Percentiles rank a stretch among this genome's conserved stretches.
Evolutionary conservation across 2,329 filamentous ascomycete species (phyloP).

Genomic region (Aspergillus chevalieri): DNA sequence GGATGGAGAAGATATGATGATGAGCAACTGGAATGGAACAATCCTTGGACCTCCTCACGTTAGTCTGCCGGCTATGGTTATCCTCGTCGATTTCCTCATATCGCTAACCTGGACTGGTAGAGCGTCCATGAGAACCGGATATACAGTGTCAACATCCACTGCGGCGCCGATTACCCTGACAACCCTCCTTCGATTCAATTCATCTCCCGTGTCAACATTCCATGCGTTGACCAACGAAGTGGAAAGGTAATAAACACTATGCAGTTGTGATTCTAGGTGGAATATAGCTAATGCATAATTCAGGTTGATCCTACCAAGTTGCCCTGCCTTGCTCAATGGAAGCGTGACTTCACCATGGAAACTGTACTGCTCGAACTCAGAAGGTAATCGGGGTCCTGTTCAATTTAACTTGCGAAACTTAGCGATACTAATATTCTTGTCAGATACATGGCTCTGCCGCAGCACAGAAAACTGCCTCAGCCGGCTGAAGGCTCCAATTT

Average conservation of each 20-base stretch:
- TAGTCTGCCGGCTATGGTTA: slow-evolving; percentile 33
- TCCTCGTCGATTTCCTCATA: slow-evolving; percentile 1
- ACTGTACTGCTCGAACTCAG: slow-evolving; percentile 81
- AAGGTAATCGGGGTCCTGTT: slow-evolving; percentile 49
- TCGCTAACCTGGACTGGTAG: slow-evolving; percentile 39
- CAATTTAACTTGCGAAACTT: background rate
- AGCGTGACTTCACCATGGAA: slow-evolving; percentile 90
- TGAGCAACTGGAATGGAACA: slow-evolving; percentile 98
- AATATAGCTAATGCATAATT: background rate
- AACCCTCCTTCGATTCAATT: slow-evolving; percentile 85
- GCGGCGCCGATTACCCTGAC: slow-evolving; percentile 83
- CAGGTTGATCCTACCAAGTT: slow-evolving; percentile 78
- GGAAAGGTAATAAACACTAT: slow-evolving; percentile 55
- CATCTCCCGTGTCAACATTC: slow-evolving; percentile 91
- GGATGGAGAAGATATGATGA: slow-evolving; percentile 87
- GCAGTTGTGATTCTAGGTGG: too few species aligned
- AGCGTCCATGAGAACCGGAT: slow-evolving; percentile 98
- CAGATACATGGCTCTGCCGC: slow-evolving; percentile 86
- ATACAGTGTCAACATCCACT: slow-evolving; percentile 96
- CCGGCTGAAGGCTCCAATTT: slow-evolving; percentile 76
- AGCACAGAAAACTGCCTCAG: slow-evolving; percentile 92
- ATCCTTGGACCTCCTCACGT: slow-evolving; percentile 96
- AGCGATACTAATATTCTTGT: background rate
- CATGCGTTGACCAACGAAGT: slow-evolving; percentile 75
- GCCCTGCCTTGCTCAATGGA: slow-evolving; percentile 83